Evolutionary conservation across 257 asterid genomes (phyloP).

Genomic region (Ilex aquifolium): DNA sequence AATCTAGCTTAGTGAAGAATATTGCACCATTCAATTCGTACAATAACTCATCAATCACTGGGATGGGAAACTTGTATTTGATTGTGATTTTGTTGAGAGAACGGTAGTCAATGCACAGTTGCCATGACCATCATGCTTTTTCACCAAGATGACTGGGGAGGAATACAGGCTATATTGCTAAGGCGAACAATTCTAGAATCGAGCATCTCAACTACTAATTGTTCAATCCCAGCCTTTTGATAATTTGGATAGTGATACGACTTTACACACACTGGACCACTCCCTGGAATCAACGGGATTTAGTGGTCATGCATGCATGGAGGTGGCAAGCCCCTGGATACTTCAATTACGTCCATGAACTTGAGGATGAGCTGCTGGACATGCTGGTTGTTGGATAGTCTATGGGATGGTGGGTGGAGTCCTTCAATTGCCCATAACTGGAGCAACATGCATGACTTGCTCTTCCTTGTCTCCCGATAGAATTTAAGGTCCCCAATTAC

Average conservation of each 20-base stretch:
- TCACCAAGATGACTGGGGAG: neutral
- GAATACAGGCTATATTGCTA: neutral
- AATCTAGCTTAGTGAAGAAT: slow-evolving; percentile 9
- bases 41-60: slow-evolving; percentile 1
- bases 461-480: too few species aligned
- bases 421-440: too few species aligned
- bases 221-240: slow-evolving; percentile 4
- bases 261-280: neutral
- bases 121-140: too few species aligned
- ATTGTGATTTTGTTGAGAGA: too few species aligned
- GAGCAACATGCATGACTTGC: too few species aligned
- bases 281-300: neutral
- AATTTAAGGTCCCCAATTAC: too few species aligned
- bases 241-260: slow-evolving; percentile 5
- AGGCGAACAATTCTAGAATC: neutral
- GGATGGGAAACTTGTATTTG: too few species aligned
- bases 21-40: neutral
- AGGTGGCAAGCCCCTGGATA: neutral
- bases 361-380: too few species aligned
- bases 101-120: too few species aligned
- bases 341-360: neutral
- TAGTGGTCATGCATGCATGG: neutral
- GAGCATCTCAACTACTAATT: neutral
- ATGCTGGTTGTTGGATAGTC: too few species aligned
- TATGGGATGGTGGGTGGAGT: too few species aligned